A percentile compares a stretch with the other conserved stretches of the same genome.
These are phyloP conservation scores for Hyaloscypha bicolor DNA, from an alignment of 495 filamentous ascomycete genomes.

Conservation along the genomic window DNA sequence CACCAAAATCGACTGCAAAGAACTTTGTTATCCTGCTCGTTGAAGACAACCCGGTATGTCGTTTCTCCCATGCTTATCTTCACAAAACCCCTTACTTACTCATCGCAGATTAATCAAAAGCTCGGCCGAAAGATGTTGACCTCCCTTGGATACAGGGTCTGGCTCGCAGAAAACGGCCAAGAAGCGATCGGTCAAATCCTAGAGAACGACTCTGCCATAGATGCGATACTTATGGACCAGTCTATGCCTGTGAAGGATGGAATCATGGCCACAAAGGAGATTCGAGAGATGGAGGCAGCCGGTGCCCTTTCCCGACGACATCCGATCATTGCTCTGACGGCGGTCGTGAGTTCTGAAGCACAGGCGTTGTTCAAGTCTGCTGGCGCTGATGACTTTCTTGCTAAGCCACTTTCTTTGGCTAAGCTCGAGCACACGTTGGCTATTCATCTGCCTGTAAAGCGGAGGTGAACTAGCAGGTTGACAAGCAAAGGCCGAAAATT, in stretches of 20 bases:
- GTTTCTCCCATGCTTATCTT: background rate
- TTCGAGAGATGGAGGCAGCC: constrained; percentile 30
- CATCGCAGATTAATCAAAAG: constrained; percentile 34
- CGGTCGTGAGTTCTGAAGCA: constrained; percentile 46
- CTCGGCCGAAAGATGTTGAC: constrained; percentile 34
- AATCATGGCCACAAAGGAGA: constrained; percentile 33
- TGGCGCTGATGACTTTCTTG: constrained; percentile 51
- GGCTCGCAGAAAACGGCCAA: constrained; percentile 22
- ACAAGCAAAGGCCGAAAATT: too few species aligned
- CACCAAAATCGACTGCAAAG: constrained; percentile 22
- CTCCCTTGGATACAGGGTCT: constrained; percentile 28
- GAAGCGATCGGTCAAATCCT: constrained; percentile 13
- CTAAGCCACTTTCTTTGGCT: constrained; percentile 50
- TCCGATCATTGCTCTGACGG: constrained; percentile 52
- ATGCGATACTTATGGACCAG: constrained; percentile 36
- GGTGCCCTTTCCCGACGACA: constrained; percentile 24
- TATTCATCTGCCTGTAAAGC: constrained; percentile 13
- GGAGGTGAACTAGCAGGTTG: background rate
- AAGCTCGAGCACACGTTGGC: constrained; percentile 39
- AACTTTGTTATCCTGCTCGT: constrained; percentile 29
- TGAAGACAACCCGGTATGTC: constrained; percentile 35
- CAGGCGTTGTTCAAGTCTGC: constrained; percentile 45
- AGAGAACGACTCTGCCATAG: constrained; percentile 14
- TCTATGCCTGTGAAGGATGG: constrained; percentile 35
- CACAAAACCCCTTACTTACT: background rate